phyloP scores from a whole-genome alignment of 2,329 filamentous ascomycete genomes.

The Penicillium sp. region DNA sequence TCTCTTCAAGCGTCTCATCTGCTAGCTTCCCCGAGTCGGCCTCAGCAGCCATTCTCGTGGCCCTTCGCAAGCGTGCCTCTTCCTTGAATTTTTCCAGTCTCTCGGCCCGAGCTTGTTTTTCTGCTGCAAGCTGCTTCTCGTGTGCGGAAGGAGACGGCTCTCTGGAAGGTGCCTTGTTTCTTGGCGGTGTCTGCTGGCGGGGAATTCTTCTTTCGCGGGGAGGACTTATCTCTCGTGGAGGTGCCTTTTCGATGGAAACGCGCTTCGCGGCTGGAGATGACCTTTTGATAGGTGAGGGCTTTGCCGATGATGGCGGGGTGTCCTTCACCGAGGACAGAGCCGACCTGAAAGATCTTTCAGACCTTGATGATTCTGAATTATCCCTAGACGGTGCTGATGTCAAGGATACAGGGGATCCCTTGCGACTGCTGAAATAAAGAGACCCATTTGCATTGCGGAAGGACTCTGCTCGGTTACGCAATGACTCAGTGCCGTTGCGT shows the following conservation, averaged over 20 bases:
- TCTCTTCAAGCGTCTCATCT: slow-evolving; percentile 25
- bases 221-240: slow-evolving; percentile 6
- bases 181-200: neutral
- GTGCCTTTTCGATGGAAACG: slow-evolving; percentile 6
- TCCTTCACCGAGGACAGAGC: slow-evolving; percentile 12
- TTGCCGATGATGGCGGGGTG: slow-evolving; percentile 12
- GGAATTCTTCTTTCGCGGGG: slow-evolving; percentile 2
- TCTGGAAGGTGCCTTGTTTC: neutral
- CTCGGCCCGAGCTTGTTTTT: slow-evolving; percentile 14
- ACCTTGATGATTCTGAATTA: slow-evolving; percentile 29
- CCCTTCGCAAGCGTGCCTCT: slow-evolving; percentile 19
- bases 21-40: slow-evolving; percentile 1
- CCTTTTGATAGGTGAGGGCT: slow-evolving; percentile 12
- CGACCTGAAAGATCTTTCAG: slow-evolving; percentile 22
- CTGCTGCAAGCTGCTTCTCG: neutral
- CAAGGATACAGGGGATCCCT: slow-evolving; percentile 17
- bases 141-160: slow-evolving; percentile 1
- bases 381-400: slow-evolving; percentile 20
- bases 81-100: slow-evolving; percentile 24
- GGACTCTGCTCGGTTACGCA: slow-evolving; percentile 27
- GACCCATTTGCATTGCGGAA: slow-evolving; percentile 24
- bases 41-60: slow-evolving; percentile 7
- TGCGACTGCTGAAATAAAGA: slow-evolving; percentile 16
- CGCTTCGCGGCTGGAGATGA: slow-evolving; percentile 1
- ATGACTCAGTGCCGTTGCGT: slow-evolving; percentile 26